phyloP scores from a whole-genome alignment of 306 rosid genomes.

The Abrus pulchellus region DNA sequence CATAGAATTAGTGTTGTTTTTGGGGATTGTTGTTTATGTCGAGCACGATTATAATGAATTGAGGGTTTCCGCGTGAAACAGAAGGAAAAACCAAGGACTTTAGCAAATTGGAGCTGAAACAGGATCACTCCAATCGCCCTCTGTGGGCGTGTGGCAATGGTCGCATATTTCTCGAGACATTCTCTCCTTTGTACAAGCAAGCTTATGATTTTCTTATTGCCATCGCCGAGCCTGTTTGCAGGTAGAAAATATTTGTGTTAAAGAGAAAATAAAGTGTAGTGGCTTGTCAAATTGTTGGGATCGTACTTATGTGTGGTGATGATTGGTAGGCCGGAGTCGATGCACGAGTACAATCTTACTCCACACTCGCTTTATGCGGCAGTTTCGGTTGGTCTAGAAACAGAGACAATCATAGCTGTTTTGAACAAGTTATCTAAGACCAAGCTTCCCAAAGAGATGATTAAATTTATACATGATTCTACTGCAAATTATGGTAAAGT shows the following conservation, averaged over 20 bases:
- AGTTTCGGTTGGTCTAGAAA: constrained; percentile 92
- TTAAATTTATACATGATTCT: constrained; percentile 81
- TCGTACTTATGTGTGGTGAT: constrained; percentile 28
- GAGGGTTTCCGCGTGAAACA: constrained; percentile 49
- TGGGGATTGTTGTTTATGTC: constrained; percentile 3
- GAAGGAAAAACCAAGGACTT: constrained; percentile 78
- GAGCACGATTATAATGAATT: not conserved
- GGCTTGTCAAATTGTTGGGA: constrained; percentile 9
- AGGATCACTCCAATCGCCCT: constrained; percentile 85
- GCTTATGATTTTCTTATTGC: constrained; percentile 97
- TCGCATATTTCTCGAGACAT: constrained; percentile 92
- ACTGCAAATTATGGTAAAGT: constrained; percentile 97
- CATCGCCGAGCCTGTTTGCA: constrained; percentile 95
- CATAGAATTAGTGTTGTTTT: constrained; percentile 4
- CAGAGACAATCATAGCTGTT: constrained; percentile 82
- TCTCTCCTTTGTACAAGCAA: constrained; percentile 90
- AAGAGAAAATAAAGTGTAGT: not conserved
- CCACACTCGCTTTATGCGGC: constrained; percentile 96
- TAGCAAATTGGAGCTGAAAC: constrained; percentile 86
- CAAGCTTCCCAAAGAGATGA: constrained; percentile 97
- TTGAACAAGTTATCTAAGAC: constrained; percentile 89
- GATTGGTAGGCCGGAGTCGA: constrained; percentile 85
- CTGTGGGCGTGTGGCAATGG: constrained; percentile 97
- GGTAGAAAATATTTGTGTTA: constrained; percentile 54
- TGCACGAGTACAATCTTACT: constrained; percentile 96